phyloP scores from a whole-genome alignment of 305 asterid species.

The Ilex paraguariensis region DNA sequence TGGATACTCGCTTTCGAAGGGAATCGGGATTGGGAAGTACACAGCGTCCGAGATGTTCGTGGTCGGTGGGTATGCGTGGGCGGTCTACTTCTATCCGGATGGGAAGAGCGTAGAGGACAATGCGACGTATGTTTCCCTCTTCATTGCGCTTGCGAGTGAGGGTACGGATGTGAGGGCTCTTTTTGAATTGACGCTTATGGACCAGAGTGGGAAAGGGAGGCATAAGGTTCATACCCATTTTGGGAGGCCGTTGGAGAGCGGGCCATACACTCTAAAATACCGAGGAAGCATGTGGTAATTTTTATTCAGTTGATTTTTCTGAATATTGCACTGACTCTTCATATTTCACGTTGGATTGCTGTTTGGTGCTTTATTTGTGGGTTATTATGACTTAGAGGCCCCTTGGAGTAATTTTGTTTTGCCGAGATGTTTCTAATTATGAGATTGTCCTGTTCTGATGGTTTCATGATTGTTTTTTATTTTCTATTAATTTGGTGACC shows the following conservation, averaged over 20 bases:
- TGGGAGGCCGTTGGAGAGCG: conserved; percentile 94
- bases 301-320: conserved; percentile 3
- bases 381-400: not conserved
- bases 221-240: conserved; percentile 98
- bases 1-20: conserved; percentile 76
- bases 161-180: conserved; percentile 92
- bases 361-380: not conserved
- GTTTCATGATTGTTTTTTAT: too few relatives aligned
- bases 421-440: too few relatives aligned
- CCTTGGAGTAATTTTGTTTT: too few relatives aligned
- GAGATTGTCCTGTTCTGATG: too few relatives aligned
- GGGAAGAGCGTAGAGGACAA: conserved; percentile 94
- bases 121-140: conserved; percentile 76
- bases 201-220: conserved; percentile 93
- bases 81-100: conserved; percentile 89
- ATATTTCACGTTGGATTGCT: not conserved
- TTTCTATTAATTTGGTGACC: too few relatives aligned
- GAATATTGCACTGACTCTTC: conserved; percentile 3
- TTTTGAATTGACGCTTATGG: conserved; percentile 81
- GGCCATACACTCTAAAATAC: conserved; percentile 86
- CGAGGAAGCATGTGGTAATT: conserved; percentile 98
- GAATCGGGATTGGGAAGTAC: conserved; percentile 89
- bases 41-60: conserved; percentile 70
- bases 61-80: conserved; percentile 96
- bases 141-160: conserved; percentile 86